Base-by-base conservation (phyloP, 2,329 filamentous ascomycete species). In the Alternaria rosae region DNA sequence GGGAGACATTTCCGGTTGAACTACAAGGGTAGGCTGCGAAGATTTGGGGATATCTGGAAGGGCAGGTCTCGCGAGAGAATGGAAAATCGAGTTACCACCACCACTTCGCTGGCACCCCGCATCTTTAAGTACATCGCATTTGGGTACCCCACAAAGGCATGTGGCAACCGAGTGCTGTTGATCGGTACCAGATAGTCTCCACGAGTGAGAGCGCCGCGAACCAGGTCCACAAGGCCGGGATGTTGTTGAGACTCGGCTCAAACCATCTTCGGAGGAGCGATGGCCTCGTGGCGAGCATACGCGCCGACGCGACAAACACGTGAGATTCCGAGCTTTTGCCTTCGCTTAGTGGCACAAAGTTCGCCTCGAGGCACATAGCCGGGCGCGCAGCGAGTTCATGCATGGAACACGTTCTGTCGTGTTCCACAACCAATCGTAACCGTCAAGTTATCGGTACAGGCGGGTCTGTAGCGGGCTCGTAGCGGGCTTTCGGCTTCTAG, bases 1-100 rank as follows among this genome's bases (percentile, higher is more conserved):
- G 45, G 75, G 74, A 64, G 74, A 73, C 74, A 77, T 77, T 15
- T 51, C 47, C 47, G 26, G 44, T 65, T 60, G 42, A 38, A 26
- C n/a, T 50, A 17, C 32, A 30, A 10, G 30, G 20, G 43, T 52
- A 23, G 21, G 38, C 28, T 44, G 41, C 41, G 20, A 50, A 66
- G 53, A 50, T 70, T 41, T 68, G 48, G 54, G 58, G 41, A 57
- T 13, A 35, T 35, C 5, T 17, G 15, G n/a, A 5, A 12, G 7
- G 62, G 63, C 65, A 67, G 65, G 61, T 72, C 25, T 56, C 43
- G 62, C 63, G 64, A 61, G 35, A 21, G 32, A 23, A 52, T 50
- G 48, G 41, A 43, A 45, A 50, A 21, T 32, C 54, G 45, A 54
- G 44, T 28, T 15, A 45, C 55, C 43, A 38, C 54, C 47, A 54